Conservation (phyloP, 495 filamentous ascomycete species). For the Beverwykella pulmonaria region DNA sequence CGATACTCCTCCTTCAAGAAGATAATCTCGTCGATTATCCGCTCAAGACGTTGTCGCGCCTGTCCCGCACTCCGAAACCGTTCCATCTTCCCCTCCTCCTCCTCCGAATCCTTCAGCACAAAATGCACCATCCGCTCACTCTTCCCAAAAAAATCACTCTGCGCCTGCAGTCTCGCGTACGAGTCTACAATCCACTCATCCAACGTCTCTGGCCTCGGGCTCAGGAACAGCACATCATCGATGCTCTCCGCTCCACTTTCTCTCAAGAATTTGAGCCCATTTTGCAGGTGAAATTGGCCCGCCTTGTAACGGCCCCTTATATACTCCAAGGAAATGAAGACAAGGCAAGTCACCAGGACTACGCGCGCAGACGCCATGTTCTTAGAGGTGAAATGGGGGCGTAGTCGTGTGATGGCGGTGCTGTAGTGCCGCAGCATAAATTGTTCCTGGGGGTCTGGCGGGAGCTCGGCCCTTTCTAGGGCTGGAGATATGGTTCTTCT, state of each 20-base stretch:
- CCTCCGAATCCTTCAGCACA: too few relatives aligned
- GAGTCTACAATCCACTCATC: not conserved
- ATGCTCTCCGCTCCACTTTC: too few relatives aligned
- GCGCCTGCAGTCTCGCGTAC: not conserved
- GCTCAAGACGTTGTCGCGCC: not conserved
- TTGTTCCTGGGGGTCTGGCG: constrained; percentile 40
- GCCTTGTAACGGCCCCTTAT: constrained; percentile 52
- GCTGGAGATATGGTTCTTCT: not conserved
- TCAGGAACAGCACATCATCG: not conserved
- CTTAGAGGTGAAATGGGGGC: constrained; percentile 33
- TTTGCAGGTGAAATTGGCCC: constrained; percentile 51
- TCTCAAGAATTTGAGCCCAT: constrained; percentile 30
- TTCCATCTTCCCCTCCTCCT: too few relatives aligned
- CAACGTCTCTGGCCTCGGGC: not conserved
- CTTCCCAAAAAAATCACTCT: not conserved
- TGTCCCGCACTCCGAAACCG: not conserved
- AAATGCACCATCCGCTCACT: not conserved
- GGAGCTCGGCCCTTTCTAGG: not conserved
- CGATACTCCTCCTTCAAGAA: not conserved
- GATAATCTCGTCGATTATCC: not conserved
- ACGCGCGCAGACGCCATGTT: constrained; percentile 36
- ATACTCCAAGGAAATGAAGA: constrained; percentile 61
- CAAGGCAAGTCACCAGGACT: constrained; percentile 57
- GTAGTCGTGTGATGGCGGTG: constrained; percentile 51
- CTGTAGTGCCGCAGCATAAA: constrained; percentile 53